phyloP scores from a whole-genome alignment of 2,329 filamentous ascomycete species.

The Escovopsis sp. region DNA sequence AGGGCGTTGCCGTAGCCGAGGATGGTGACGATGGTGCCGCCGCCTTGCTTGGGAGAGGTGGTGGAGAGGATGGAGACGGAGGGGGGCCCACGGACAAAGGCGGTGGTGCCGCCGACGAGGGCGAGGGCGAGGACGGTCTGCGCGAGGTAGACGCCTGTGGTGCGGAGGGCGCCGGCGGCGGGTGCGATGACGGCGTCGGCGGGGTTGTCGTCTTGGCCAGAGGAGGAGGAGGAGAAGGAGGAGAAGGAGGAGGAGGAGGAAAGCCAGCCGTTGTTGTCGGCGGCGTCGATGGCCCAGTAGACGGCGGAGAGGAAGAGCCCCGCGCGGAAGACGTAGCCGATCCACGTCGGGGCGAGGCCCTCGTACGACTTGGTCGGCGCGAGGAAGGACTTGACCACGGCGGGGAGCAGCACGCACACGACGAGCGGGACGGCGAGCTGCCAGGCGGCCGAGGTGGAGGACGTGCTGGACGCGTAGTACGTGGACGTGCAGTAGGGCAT shows the following conservation, averaged over 20 bases:
- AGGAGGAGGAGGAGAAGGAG: slow-evolving; percentile 83
- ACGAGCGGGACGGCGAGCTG: slow-evolving; percentile 68
- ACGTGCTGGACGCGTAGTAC: slow-evolving; percentile 83
- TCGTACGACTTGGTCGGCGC: slow-evolving; percentile 73
- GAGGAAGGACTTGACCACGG: slow-evolving; percentile 67
- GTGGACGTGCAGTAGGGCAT: slow-evolving; percentile 94
- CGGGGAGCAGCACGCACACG: slow-evolving; percentile 56
- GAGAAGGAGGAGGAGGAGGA: slow-evolving; percentile 55
- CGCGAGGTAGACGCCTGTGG: slow-evolving; percentile 58
- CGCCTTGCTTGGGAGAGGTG: slow-evolving; percentile 19
- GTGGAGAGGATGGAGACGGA: slow-evolving; percentile 57
- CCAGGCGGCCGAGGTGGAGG: slow-evolving; percentile 85
- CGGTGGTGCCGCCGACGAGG: slow-evolving; percentile 68
- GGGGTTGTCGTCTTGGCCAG: slow-evolving; percentile 67
- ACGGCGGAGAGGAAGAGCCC: slow-evolving; percentile 60
- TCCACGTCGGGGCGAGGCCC: slow-evolving; percentile 71
- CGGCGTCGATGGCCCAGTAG: slow-evolving; percentile 83
- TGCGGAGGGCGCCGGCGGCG: slow-evolving; percentile 53
- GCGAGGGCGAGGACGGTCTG: slow-evolving; percentile 68
- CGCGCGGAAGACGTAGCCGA: slow-evolving; percentile 62
- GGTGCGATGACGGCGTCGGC: slow-evolving; percentile 28
- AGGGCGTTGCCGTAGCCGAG: slow-evolving; percentile 89
- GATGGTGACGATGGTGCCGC: slow-evolving; percentile 51
- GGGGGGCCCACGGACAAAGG: slow-evolving; percentile 74
- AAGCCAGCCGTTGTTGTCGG: slow-evolving; percentile 71